phyloP scores from a whole-genome alignment of 2,329 filamentous ascomycete genomes.

The Dactylonectria macrodidyma region DNA sequence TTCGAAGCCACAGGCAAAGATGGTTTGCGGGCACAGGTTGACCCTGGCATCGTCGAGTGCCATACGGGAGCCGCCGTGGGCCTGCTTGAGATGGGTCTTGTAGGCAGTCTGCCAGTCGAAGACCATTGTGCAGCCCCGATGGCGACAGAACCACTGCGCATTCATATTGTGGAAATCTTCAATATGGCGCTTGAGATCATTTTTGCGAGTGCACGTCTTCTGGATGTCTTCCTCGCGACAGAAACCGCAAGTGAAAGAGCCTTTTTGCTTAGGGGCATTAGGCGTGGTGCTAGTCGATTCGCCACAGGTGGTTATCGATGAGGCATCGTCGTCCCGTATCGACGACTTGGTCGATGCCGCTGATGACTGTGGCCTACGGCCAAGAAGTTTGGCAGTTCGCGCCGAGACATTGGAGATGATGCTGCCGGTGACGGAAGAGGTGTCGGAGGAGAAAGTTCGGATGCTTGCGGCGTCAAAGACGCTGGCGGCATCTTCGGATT shows the following conservation, averaged over 20 bases:
- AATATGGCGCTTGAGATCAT: conserved; percentile 65
- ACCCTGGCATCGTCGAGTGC: conserved; percentile 60
- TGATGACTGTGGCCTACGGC: conserved; percentile 46
- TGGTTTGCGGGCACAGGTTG: conserved; percentile 61
- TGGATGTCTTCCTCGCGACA: conserved; percentile 59
- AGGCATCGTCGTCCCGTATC: conserved; percentile 43
- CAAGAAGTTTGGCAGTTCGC: conserved; percentile 54
- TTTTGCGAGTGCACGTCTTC: conserved; percentile 62
- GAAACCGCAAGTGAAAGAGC: conserved; percentile 57
- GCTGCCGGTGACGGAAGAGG: conserved; percentile 56
- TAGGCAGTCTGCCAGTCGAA: conserved; percentile 66
- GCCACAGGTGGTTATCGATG: conserved; percentile 40
- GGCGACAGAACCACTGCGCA: conserved; percentile 62
- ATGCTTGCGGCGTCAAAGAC: conserved; percentile 56
- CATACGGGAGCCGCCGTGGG: conserved; percentile 60
- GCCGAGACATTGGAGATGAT: conserved; percentile 59
- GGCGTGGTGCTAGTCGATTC: conserved; percentile 42
- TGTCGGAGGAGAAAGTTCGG: conserved; percentile 57
- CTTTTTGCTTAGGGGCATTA: conserved; percentile 54
- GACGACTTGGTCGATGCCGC: conserved; percentile 41
- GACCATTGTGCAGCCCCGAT: conserved; percentile 59
- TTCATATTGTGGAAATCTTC: conserved; percentile 64
- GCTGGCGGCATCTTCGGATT: conserved; percentile 54
- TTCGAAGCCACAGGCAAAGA: conserved; percentile 65
- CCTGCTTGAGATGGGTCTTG: conserved; percentile 62